These are phyloP conservation scores for Trametopsis cervina DNA, from an alignment of 768 basidiomycete species.

Conservation along the genomic window DNA sequence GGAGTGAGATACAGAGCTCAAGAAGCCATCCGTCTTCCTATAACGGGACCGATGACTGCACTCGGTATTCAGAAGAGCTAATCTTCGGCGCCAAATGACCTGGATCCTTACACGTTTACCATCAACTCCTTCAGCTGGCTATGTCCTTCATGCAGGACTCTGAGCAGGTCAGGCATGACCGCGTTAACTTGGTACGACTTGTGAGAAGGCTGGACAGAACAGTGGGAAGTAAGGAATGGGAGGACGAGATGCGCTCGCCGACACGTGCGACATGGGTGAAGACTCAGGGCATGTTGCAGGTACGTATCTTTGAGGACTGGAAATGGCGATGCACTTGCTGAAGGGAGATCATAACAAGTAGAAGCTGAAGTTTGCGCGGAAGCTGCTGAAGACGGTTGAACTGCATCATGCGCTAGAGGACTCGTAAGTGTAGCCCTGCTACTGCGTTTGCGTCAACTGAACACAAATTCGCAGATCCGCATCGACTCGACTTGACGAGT, in stretches of 20 bases:
- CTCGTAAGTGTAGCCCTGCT: constrained; percentile 2
- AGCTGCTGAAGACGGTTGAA: constrained; percentile 53
- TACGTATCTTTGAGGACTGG: constrained; percentile 19
- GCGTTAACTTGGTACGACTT: constrained; percentile 60
- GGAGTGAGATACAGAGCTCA: neutral
- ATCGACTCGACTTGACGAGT: constrained; percentile 30
- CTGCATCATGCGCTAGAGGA: constrained; percentile 31
- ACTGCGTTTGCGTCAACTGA: neutral
- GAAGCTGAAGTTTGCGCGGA: constrained; percentile 48
- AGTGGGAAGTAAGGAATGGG: constrained; percentile 31
- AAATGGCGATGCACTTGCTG: neutral
- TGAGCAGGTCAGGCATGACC: constrained; percentile 41
- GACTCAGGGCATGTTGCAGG: constrained; percentile 51
- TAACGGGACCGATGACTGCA: neutral
- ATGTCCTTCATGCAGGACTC: neutral
- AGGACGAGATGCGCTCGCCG: constrained; percentile 16
- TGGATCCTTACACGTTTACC: constrained; percentile 1
- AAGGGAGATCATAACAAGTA: constrained; percentile 8
- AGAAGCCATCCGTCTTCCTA: too few relatives aligned
- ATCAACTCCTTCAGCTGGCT: neutral
- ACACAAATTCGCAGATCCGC: constrained; percentile 1
- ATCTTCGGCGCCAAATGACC: neutral
- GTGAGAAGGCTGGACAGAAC: constrained; percentile 55
- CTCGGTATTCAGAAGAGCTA: neutral
- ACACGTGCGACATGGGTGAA: constrained; percentile 41